Conservation (phyloP, 352 stramenopile species). For the Phytopythium mirpurense region DNA sequence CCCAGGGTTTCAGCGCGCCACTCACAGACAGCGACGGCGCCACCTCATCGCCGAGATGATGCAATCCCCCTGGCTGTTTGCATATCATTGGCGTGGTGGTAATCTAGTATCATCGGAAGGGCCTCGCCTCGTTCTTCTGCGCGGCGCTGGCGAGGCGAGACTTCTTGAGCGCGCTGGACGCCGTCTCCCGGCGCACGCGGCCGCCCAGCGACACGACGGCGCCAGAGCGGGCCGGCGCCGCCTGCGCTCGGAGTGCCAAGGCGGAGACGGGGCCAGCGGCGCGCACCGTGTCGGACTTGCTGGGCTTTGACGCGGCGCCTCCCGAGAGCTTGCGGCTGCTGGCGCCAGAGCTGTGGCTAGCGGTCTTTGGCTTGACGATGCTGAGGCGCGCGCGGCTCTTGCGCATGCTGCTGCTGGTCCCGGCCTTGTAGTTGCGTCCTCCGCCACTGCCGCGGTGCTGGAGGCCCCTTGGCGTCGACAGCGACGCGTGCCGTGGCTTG, state of each 20-base stretch:
- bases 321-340: background rate
- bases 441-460: slow-evolving; percentile 1
- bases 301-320: background rate
- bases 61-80: background rate
- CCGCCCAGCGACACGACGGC: background rate
- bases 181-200: slow-evolving; percentile 33
- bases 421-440: slow-evolving; percentile 1
- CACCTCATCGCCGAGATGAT: slow-evolving; percentile 3
- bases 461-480: slow-evolving; percentile 3
- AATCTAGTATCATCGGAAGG: slow-evolving; percentile 19
- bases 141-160: slow-evolving; percentile 8
- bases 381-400: slow-evolving; percentile 2
- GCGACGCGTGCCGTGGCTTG: background rate
- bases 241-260: background rate
- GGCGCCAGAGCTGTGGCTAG: too few species aligned
- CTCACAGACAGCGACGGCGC: background rate
- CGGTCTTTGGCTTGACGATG: background rate
- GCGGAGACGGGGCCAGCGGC: background rate
- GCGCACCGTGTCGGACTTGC: slow-evolving; percentile 2
- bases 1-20: slow-evolving; percentile 1
- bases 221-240: background rate
- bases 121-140: slow-evolving; percentile 22
- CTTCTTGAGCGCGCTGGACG: slow-evolving; percentile 53
- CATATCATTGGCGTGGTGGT: too few species aligned
- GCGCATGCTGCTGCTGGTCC: slow-evolving; percentile 8